These are phyloP conservation scores for Cytospora leucostoma DNA, from an alignment of 2,329 filamentous ascomycete genomes.

Conservation along the genomic window DNA sequence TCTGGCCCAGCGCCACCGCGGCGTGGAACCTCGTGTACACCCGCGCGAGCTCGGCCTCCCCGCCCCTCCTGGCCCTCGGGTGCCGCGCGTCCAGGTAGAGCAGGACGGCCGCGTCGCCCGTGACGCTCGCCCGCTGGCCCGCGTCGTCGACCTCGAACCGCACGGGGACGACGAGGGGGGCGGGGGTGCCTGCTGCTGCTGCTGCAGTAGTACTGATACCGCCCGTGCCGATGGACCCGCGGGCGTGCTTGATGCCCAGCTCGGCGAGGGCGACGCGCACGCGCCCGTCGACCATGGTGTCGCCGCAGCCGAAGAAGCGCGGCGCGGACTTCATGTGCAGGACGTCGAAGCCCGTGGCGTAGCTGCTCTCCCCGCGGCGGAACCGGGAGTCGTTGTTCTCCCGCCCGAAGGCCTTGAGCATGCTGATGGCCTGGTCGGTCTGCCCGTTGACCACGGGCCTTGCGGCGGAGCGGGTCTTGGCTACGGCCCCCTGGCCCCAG, in stretches of 20 bases:
- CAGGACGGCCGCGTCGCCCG: slow-evolving; percentile 56
- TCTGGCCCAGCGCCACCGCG: slow-evolving; percentile 41
- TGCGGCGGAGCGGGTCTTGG: slow-evolving; percentile 64
- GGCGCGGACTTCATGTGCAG: slow-evolving; percentile 62
- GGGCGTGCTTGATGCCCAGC: slow-evolving; percentile 48
- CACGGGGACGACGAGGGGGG: slow-evolving; percentile 38
- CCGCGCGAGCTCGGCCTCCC: slow-evolving; percentile 38
- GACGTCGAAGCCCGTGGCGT: slow-evolving; percentile 84
- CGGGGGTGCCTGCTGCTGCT: slow-evolving; percentile 22
- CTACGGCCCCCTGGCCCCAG: slow-evolving; percentile 87
- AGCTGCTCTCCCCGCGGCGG: slow-evolving; percentile 70
- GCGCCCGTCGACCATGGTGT: slow-evolving; percentile 50
- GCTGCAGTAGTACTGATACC: slow-evolving; percentile 23
- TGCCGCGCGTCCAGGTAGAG: slow-evolving; percentile 62
- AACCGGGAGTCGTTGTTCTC: slow-evolving; percentile 79
- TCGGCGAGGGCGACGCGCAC: slow-evolving; percentile 54
- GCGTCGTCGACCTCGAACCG: slow-evolving; percentile 59
- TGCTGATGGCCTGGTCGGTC: slow-evolving; percentile 60
- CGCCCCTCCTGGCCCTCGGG: slow-evolving; percentile 35
- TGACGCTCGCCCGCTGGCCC: slow-evolving; percentile 45
- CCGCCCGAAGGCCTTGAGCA: slow-evolving; percentile 78
- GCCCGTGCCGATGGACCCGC: slow-evolving; percentile 39
- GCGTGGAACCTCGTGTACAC: slow-evolving; percentile 47
- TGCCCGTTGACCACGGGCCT: slow-evolving; percentile 69
- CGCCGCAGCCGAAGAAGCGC: slow-evolving; percentile 52